Evolutionary conservation across 208 protist genomes (phyloP), one percentile per base, ranked within the genome.

Genomic region (Trypanosoma boissoni): DNA sequence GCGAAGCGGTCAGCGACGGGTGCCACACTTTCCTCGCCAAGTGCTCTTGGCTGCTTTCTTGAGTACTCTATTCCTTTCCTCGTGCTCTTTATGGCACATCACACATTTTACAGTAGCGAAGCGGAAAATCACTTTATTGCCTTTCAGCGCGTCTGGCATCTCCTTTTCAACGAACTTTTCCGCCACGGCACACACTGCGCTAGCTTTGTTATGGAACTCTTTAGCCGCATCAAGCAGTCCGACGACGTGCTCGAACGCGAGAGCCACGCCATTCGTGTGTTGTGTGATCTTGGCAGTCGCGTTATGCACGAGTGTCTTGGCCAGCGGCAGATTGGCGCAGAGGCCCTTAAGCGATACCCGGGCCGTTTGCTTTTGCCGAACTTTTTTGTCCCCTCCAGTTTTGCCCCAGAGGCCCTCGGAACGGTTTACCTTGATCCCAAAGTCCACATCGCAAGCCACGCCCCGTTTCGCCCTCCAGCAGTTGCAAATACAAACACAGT

Each of bases 1-100:
- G 23, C 31, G 26, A 68, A 67, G 49, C 78, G 83, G 53, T 20
- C 34, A 23, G 14, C 31, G 23, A 49, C 51, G 3, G 62, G 62
- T 12, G 59, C 54, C 2, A 74, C 75, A 23, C 69, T 91, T 16
- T 85, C 80, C 8, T 70, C 65, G 2, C 73, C 76, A 0, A 56
- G 56, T 16, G 86, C 86, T 4, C 61, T 86, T 10, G 72, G 52
- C 48, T 88, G 76, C 73, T 90, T 77, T 69, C 58, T 78, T 52
- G 88, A 95, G 68, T 93, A 92, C 62, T 64, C 72, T 9, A 75
- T 93, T 4, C 88, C 88, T 2, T 88, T 88, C 64, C 58, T 92
- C 20, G 71, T 92, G 0, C 75, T 91, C 52, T 87, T 91, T 34
- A 76, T 92, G 59, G 78, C 83, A 0, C 83, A 91, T 51, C 83